Evolutionary conservation across 208 protist species (phyloP), one percentile per base, ranked within the genome.

Genomic region (Novymonas esmeraldas): DNA sequence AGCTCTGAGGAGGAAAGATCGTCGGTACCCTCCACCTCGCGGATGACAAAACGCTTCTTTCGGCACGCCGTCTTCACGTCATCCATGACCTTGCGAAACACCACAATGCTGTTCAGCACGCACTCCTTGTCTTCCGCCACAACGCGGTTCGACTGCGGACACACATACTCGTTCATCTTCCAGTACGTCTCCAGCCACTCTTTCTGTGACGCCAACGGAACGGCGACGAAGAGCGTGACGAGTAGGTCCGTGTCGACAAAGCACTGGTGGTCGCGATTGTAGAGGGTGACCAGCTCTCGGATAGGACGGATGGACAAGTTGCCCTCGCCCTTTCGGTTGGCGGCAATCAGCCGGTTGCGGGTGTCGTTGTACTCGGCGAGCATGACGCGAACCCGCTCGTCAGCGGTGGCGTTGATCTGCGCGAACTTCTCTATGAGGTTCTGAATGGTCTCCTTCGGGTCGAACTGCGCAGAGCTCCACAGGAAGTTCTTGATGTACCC

Each of bases 81-180:
- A 28, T 95, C 88, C 49, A 81, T 64, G 16, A 88, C 78, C 57
- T 95, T 95, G 0, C 92, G 86, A 67, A 97, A 96, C n/a, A 84
- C 59, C 22, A 97, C 90, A 64, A 96, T 83, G 69, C 85, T 95
- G 80, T 94, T 95, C 24, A 97, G 81, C 16, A 90, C 80, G 70
- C 78, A 95, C 31, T 97, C 88, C 44, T 93, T 92, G 65, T 97
- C 94, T 58, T 95, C 82, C 2, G 88, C 89, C 39, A 97, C 81
- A 13, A 95, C 73, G 41, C 81, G 80, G 62, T 91, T 94, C 24
- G 84, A 93, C 64, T 93, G 81, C 14, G 92, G 89, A 52, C 86
- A 94, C 33, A 95, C 76, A 64, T 86, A 93, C 41, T 96, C 84
- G 74, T 87, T 88, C 39, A 94, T 79, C 63, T 81, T 82, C 84